Conservation (phyloP, 306 rosid genomes). For the Abrus pulchellus region DNA sequence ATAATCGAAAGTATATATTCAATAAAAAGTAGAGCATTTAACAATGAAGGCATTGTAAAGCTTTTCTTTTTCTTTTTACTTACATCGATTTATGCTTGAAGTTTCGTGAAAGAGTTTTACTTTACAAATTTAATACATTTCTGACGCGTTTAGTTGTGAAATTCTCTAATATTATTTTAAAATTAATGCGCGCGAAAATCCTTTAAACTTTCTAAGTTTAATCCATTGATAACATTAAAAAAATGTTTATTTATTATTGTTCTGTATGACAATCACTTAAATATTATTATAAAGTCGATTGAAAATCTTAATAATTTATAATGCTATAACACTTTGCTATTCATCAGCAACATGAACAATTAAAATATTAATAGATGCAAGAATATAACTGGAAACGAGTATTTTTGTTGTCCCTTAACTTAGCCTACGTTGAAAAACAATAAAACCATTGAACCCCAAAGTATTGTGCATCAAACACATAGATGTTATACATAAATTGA, state of each 20-base stretch:
- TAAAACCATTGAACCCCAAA: too few species aligned
- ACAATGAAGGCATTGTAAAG: too few species aligned
- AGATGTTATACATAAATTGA: too few species aligned
- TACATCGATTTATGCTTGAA: too few species aligned
- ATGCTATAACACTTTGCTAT: background rate
- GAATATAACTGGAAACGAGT: background rate
- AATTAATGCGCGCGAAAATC: background rate
- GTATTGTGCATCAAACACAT: too few species aligned
- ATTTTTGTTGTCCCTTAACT: background rate
- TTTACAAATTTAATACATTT: background rate
- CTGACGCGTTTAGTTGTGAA: background rate
- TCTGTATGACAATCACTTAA: background rate
- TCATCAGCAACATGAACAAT: background rate
- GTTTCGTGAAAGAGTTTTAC: background rate
- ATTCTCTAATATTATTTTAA: background rate
- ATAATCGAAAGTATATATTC: too few species aligned
- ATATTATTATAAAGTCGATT: background rate
- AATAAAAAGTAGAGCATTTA: too few species aligned
- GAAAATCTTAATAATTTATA: background rate
- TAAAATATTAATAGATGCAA: background rate
- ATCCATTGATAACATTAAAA: background rate
- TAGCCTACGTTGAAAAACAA: too few species aligned
- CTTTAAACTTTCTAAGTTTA: background rate
- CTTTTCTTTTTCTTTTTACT: too few species aligned
- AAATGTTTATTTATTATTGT: background rate